Evolutionary conservation across 2,329 filamentous ascomycete genomes (phyloP), one percentile per base, ranked within the genome.

Genomic region (Biscogniauxia sp.): DNA sequence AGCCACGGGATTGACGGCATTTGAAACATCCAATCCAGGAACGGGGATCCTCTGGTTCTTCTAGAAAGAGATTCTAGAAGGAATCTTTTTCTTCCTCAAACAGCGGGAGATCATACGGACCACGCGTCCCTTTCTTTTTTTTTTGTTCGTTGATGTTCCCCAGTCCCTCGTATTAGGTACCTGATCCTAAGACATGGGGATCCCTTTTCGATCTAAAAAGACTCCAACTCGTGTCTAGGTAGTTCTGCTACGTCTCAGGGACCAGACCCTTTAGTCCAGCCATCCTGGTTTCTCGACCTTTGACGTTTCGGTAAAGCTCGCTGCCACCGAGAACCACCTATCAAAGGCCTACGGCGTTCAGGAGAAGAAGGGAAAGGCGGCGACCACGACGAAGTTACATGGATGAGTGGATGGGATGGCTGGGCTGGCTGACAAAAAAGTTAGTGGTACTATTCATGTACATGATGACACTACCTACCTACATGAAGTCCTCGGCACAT

Each of bases 241-340:
- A 45, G 37, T 13, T 17, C 37, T n/a, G 37, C 5, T 17, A n/a
- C 37, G 13, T 45, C 37, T 45, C 5, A 11, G 37, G 37, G 11
- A n/a, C 15, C 13, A 17, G 37, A 45, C 37, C 37, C 37, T 45
- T 45, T 45, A n/a, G 28, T 32, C 51, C 56, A 53, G 23, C 57
- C 41, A 60, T 59, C 61, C 54, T 51, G 55, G 53, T 60, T 55
- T 45, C 55, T 51, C 19, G 51, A 59, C 37, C 26, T 58, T 63
- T 57, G 37, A 55, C 49, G 54, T 55, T 59, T 54, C 54, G 49
- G 59, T 54, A 53, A 53, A 23, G 51, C 23, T 20, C 52, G 26
- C 20, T 53, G 20, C 20, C 51, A 32, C 52, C 52, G n/a, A 53
- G 32, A 32, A 32, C 52, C 9, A 20, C 20, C n/a, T 23, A 8